A percentile compares a stretch with the other conserved stretches of the same genome.
These are phyloP conservation scores for Suhomyces ambrosiae DNA, from an alignment of 1,139 yeast genomes.

Conservation along the genomic window DNA sequence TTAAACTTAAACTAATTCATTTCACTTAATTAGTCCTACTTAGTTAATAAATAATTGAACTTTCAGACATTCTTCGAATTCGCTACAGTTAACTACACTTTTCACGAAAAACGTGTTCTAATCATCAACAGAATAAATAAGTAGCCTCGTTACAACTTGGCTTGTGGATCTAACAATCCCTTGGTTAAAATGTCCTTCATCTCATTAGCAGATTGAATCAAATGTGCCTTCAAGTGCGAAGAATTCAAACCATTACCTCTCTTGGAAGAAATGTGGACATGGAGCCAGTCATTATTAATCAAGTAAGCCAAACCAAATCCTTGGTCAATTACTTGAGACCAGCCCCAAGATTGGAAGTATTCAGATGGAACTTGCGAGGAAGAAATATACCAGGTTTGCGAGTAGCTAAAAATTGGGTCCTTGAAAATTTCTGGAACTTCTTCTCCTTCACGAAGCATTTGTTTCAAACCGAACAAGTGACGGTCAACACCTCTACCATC, in stretches of 20 bases:
- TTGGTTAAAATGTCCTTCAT: constrained; percentile 62
- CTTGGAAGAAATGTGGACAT: constrained; percentile 82
- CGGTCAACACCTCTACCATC: constrained; percentile 92
- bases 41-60: no score
- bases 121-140: constrained; percentile 4
- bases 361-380: constrained; percentile 91
- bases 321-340: constrained; percentile 92
- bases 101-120: background rate
- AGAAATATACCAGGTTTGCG: constrained; percentile 83
- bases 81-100: no score
- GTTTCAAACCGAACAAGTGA: constrained; percentile 87
- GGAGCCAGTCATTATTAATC: constrained; percentile 83
- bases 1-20: no score
- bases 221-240: constrained; percentile 66
- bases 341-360: constrained; percentile 90
- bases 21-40: no score
- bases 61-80: no score
- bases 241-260: constrained; percentile 69
- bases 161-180: constrained; percentile 41
- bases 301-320: constrained; percentile 95
- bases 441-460: constrained; percentile 64
- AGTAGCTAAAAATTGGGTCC: constrained; percentile 76
- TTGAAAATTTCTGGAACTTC: constrained; percentile 68
- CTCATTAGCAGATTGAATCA: constrained; percentile 81
- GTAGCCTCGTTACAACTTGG: constrained; percentile 31